A percentile compares a stretch with the other conserved stretches of the same genome.
These are phyloP conservation scores for Nymphaea thermarum DNA, from an alignment of 164 flowering plant species.

Conservation along the genomic window DNA sequence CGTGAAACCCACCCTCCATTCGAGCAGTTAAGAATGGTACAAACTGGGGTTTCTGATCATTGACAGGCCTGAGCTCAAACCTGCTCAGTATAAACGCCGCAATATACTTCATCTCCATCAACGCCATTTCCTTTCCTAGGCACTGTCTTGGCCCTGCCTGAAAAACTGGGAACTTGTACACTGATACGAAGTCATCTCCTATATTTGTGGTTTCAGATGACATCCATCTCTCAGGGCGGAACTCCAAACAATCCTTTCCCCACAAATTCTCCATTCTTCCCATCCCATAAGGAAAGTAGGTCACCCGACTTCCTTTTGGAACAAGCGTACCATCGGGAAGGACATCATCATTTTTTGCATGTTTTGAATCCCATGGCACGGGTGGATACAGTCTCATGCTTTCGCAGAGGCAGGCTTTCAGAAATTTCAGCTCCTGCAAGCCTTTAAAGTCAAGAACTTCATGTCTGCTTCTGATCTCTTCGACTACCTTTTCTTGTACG, in stretches of 20 bases:
- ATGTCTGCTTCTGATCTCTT: constrained; percentile 9
- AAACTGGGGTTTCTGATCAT: constrained; percentile 29
- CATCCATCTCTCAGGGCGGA: constrained; percentile 63
- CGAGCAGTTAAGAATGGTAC: constrained; percentile 61
- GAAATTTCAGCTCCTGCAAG: constrained; percentile 32
- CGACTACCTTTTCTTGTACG: constrained; percentile 12
- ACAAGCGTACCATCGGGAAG: constrained; percentile 62
- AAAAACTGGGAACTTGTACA: constrained; percentile 53
- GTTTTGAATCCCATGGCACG: constrained; percentile 79
- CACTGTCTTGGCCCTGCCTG: constrained; percentile 80
- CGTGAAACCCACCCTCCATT: constrained; percentile 62
- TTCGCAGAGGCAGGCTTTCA: constrained; percentile 53
- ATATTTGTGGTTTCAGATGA: constrained; percentile 5
- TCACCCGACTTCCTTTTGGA: constrained; percentile 41
- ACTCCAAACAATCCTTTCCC: constrained; percentile 52
- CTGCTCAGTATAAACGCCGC: constrained; percentile 30
- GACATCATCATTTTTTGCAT: constrained; percentile 28
- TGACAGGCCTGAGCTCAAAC: constrained; percentile 37
- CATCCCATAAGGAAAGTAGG: constrained; percentile 73
- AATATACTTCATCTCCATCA: constrained; percentile 69
- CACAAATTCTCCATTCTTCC: constrained; percentile 67
- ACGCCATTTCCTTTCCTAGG: constrained; percentile 69
- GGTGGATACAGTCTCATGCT: constrained; percentile 71
- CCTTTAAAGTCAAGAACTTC: constrained; percentile 17
- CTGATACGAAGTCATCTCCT: constrained; percentile 18